phyloP scores from a whole-genome alignment of 2,329 filamentous ascomycete genomes.

The Podosphaera fusca region DNA sequence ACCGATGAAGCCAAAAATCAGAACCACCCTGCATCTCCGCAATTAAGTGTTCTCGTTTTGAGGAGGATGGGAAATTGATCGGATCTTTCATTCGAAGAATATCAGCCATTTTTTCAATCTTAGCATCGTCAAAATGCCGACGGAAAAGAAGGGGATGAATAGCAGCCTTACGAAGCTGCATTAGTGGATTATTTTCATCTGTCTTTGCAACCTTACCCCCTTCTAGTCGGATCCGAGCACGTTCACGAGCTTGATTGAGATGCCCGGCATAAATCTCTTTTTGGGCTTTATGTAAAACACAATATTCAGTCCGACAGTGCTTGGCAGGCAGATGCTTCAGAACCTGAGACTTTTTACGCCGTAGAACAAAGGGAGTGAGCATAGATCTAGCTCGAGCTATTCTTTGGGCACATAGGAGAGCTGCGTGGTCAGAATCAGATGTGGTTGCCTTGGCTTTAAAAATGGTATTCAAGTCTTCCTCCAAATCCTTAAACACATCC shows the following conservation, averaged over 20 bases:
- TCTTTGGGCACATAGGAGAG: conserved; percentile 66
- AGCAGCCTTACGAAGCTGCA: conserved; percentile 77
- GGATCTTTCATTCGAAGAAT: conserved; percentile 49
- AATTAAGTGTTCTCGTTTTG: conserved; percentile 27
- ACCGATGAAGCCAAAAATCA: conserved; percentile 42
- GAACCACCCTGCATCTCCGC: conserved; percentile 34
- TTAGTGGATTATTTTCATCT: conserved; percentile 50
- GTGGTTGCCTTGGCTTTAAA: conserved; percentile 85
- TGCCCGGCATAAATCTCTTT: conserved; percentile 48
- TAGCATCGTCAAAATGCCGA: conserved; percentile 52
- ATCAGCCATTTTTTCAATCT: conserved; percentile 53
- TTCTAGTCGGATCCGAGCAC: conserved; percentile 31
- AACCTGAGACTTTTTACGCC: conserved; percentile 82
- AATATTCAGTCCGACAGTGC: conserved; percentile 54
- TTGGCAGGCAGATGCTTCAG: conserved; percentile 67
- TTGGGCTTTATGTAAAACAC: conserved; percentile 54
- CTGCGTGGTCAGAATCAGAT: conserved; percentile 54
- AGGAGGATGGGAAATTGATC: conserved; percentile 25
- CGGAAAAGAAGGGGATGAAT: conserved; percentile 81
- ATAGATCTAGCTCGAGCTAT: conserved; percentile 76
- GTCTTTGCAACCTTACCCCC: conserved; percentile 23
- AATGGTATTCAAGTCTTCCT: conserved; percentile 60
- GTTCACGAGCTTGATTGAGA: conserved; percentile 38
- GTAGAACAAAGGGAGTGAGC: conserved; percentile 82
- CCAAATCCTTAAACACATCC: conserved; percentile 50